Evolutionary conservation across 495 filamentous ascomycete species (phyloP).

Genomic region (Xylaria acuta): DNA sequence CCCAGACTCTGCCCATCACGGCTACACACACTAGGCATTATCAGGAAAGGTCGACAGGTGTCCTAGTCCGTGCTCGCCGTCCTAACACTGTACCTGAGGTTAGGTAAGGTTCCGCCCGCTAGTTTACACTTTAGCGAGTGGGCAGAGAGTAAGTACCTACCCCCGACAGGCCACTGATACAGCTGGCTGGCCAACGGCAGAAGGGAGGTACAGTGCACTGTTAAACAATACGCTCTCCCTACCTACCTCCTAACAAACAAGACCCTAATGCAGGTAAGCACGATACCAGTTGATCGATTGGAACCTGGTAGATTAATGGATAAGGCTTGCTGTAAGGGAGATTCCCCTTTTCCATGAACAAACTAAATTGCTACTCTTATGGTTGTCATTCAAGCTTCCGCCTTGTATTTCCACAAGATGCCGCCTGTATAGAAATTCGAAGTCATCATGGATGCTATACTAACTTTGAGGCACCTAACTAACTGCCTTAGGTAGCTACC

Average conservation of each 20-base stretch:
- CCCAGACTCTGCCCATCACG: slow-evolving; percentile 1
- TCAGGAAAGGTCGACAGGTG: background rate
- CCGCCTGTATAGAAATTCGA: background rate
- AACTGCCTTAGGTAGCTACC: no score
- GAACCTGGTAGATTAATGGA: background rate
- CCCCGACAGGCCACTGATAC: background rate
- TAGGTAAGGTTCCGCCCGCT: slow-evolving; percentile 10
- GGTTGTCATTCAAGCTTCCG: background rate
- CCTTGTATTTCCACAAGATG: background rate
- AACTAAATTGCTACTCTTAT: background rate
- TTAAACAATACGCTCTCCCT: background rate
- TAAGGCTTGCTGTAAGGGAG: background rate
- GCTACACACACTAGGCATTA: background rate
- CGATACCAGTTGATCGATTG: background rate
- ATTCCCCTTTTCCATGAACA: background rate
- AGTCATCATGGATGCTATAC: no score
- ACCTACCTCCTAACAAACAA: background rate
- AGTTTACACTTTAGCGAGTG: slow-evolving; percentile 4
- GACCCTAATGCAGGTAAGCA: no score
- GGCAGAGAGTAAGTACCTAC: no score
- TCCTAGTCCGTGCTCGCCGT: slow-evolving; percentile 19
- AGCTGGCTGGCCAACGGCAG: background rate
- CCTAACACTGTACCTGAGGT: no score
- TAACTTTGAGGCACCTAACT: no score
- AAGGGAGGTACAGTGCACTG: background rate